phyloP scores from a whole-genome alignment of 1,139 yeast genomes.

The Meyerozyma guilliermondii region DNA sequence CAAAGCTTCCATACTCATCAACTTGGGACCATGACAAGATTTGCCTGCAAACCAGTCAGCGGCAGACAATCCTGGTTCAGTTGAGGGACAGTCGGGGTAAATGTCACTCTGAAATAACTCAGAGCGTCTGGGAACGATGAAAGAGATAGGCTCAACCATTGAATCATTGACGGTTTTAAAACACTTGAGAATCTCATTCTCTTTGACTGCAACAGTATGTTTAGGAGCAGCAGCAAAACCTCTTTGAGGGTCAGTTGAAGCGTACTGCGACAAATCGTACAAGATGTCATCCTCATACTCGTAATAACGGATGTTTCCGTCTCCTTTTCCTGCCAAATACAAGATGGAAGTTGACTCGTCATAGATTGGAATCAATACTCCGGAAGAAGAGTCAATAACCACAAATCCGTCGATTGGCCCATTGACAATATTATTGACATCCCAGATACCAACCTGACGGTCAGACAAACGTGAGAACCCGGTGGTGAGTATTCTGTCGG shows the following conservation, averaged over 20 bases:
- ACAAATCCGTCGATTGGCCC: constrained; percentile 91
- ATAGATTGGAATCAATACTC: constrained; percentile 85
- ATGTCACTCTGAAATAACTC: constrained; percentile 91
- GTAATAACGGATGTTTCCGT: constrained; percentile 91
- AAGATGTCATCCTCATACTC: constrained; percentile 82
- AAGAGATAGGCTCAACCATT: constrained; percentile 82
- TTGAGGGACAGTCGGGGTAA: constrained; percentile 86
- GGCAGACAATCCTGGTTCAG: constrained; percentile 71
- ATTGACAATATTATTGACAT: constrained; percentile 59
- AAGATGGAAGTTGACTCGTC: constrained; percentile 78
- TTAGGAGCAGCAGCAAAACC: constrained; percentile 92
- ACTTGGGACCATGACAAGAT: constrained; percentile 73
- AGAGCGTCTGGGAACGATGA: constrained; percentile 87
- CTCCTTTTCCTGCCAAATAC: constrained; percentile 95
- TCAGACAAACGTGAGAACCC: constrained; percentile 92
- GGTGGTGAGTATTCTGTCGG: constrained; percentile 85
- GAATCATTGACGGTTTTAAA: constrained; percentile 84
- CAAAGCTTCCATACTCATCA: constrained; percentile 68
- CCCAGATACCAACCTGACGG: constrained; percentile 95
- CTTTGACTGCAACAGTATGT: constrained; percentile 67
- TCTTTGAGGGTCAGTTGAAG: constrained; percentile 89
- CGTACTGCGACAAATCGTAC: constrained; percentile 77
- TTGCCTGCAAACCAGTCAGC: constrained; percentile 79
- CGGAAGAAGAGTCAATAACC: constrained; percentile 84
- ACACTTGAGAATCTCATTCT: constrained; percentile 76